Evolutionary conservation across 352 stramenopile genomes (phyloP).

Genomic region (Phytophthora rubi): DNA sequence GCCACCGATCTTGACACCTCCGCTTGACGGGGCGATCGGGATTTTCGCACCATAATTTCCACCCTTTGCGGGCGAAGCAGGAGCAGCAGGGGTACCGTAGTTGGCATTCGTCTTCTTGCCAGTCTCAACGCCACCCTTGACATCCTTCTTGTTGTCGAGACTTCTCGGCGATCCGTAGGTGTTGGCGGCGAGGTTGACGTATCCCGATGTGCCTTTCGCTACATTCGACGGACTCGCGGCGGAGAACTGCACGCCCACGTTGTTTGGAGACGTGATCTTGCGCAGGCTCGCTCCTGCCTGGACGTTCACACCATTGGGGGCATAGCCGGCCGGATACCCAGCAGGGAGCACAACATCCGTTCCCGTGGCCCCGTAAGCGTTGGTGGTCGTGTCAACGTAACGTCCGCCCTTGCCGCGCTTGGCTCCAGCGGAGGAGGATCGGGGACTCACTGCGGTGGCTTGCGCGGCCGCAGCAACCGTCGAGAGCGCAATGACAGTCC

Average conservation of each 20-base stretch:
- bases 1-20: too few relatives aligned
- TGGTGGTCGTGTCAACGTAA: slow-evolving; percentile 39
- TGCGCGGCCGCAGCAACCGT: slow-evolving; percentile 48
- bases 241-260: slow-evolving; percentile 45
- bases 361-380: slow-evolving; percentile 30
- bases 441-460: slow-evolving; percentile 35
- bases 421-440: slow-evolving; percentile 19
- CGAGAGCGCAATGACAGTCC: slow-evolving; percentile 61
- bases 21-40: too few relatives aligned
- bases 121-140: slow-evolving; percentile 1
- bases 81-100: neutral
- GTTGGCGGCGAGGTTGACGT: slow-evolving; percentile 10
- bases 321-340: slow-evolving; percentile 49
- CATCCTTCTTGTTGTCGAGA: slow-evolving; percentile 4
- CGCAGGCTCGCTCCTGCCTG: slow-evolving; percentile 37
- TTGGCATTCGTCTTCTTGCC: neutral
- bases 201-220: slow-evolving; percentile 3
- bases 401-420: slow-evolving; percentile 33
- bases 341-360: neutral
- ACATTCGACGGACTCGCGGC: slow-evolving; percentile 41
- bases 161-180: slow-evolving; percentile 7
- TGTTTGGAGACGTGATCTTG: slow-evolving; percentile 45
- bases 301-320: slow-evolving; percentile 35
- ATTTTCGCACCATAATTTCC: neutral
- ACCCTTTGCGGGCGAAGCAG: neutral